Base-by-base conservation (phyloP, 305 asterid genomes). In the Rubia tinctorum region DNA sequence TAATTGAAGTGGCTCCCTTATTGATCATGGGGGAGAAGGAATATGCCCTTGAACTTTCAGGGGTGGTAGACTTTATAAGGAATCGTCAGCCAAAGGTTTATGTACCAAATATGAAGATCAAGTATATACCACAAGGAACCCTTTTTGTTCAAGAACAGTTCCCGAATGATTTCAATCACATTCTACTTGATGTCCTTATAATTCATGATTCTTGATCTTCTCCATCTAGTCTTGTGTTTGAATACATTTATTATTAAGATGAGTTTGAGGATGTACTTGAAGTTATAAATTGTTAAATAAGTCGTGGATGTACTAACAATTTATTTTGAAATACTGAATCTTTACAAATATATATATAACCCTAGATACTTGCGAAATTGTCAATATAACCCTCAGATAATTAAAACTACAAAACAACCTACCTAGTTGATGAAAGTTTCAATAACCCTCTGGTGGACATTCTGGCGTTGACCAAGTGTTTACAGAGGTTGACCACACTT, bases 81-180 rank as follows among this genome's bases (percentile, higher is more conserved):
- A 78, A 75, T 20, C 96, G 86, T 15, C 78, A 73, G 64, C 81
- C 82, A 43, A 88, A 85, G 76, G 53, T 49, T 20, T 84, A 79
- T 58, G 91, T 86, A 18, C 90, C 94, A 3, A 82, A 86, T 27
- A 55, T 88, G 85, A 88, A 89, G 87, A 87, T 86, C 73, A 22
- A 86, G 73, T 69, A 49, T 72, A 53, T 89, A 70, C 86, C 93
- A 6, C 89, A 88, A 81, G 98, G 98, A 27, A 70, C 79, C 69
- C 98, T 90, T 84, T 92, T 92, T 71, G 90, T 89, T 77, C 97
- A 85, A 75, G 98, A 92, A 82, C 98, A 92, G 64, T 80, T 83
- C 42, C 95, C 98, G 5, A 76, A 83, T 7, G 82, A 80, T 66
- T 85, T 87, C 56, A 92, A 88, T 66, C 64, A 76, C 44, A 87